phyloP scores from a whole-genome alignment of 768 basidiomycete species.

The Suillus discolor region DNA sequence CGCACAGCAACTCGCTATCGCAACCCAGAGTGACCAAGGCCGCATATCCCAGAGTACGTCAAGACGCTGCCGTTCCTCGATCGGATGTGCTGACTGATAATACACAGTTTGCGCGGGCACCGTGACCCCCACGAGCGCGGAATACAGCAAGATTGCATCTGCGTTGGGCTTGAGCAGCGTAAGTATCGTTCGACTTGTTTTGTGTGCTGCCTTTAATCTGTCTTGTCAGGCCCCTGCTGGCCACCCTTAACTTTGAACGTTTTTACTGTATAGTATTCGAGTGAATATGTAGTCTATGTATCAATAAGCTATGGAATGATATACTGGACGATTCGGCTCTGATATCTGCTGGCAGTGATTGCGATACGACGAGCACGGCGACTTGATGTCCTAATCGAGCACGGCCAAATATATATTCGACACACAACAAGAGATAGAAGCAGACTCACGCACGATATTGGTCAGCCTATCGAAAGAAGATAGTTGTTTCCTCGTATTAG shows the following conservation, averaged over 20 bases:
- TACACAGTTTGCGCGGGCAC: constrained; percentile 50
- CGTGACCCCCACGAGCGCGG: constrained; percentile 43
- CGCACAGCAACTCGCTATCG: not conserved
- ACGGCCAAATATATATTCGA: not conserved
- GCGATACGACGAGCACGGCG: not conserved
- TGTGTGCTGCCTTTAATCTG: not conserved
- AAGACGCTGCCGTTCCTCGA: not conserved
- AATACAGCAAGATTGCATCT: constrained; percentile 51
- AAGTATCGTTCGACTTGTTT: constrained; percentile 17
- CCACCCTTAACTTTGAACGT: not conserved
- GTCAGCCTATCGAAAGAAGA: not conserved
- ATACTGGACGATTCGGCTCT: too few relatives aligned
- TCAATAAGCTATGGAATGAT: not conserved
- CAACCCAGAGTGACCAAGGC: not conserved
- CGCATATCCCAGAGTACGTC: not conserved
- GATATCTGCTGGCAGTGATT: not conserved
- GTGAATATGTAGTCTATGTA: not conserved
- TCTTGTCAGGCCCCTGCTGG: not conserved
- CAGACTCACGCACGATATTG: not conserved
- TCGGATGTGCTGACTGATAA: not conserved
- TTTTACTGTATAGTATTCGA: not conserved
- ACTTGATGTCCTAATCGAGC: not conserved
- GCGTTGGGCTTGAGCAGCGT: constrained; percentile 33
- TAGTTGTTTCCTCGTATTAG: too few relatives aligned
- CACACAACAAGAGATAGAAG: constrained; percentile 2